Percentiles rank a stretch among this genome's conserved stretches.
Evolutionary conservation across 805 yeast genomes (phyloP).

Genomic region (Clavispora carvajalis): DNA sequence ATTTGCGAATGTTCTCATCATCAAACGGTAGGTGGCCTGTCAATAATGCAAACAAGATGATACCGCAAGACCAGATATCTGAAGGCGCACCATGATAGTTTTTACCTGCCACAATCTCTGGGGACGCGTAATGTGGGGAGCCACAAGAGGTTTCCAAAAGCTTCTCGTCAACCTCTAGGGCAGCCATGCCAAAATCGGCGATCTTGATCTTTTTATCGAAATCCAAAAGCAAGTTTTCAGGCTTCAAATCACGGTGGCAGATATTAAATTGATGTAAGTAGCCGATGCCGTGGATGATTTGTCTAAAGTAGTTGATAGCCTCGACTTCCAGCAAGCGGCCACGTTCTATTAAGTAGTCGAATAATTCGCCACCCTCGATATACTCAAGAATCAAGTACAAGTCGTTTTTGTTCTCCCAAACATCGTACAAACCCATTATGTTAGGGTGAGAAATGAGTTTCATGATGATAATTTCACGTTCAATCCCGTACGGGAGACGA

Average conservation of each 20-base stretch:
- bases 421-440: conserved; percentile 74
- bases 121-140: conserved; percentile 97
- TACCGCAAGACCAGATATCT: conserved; percentile 98
- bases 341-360: conserved; percentile 82
- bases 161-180: conserved; percentile 76
- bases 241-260: conserved; percentile 84
- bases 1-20: conserved; percentile 86
- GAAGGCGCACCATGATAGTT: conserved; percentile 95
- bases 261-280: conserved; percentile 84
- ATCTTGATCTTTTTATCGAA: conserved; percentile 84
- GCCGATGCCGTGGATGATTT: conserved; percentile 75
- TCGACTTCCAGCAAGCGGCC: conserved; percentile 87
- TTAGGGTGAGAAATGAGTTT: conserved; percentile 73
- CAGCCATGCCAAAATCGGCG: conserved; percentile 99
- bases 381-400: conserved; percentile 86
- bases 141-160: conserved; percentile 94
- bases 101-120: conserved; percentile 93
- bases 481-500: conserved; percentile 74
- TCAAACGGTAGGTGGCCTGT: conserved; percentile 97
- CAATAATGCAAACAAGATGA: conserved; percentile 84
- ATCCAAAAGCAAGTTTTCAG: conserved; percentile 76
- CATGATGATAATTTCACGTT: conserved; percentile 82
- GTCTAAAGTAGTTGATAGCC: conserved; percentile 85
- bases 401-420: conserved; percentile 82
- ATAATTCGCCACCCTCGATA: conserved; percentile 95